Percentiles rank a stretch among this genome's conserved stretches.
phyloP scores from a whole-genome alignment of 495 filamentous ascomycete species.

The Aspergillus funiculosus region DNA sequence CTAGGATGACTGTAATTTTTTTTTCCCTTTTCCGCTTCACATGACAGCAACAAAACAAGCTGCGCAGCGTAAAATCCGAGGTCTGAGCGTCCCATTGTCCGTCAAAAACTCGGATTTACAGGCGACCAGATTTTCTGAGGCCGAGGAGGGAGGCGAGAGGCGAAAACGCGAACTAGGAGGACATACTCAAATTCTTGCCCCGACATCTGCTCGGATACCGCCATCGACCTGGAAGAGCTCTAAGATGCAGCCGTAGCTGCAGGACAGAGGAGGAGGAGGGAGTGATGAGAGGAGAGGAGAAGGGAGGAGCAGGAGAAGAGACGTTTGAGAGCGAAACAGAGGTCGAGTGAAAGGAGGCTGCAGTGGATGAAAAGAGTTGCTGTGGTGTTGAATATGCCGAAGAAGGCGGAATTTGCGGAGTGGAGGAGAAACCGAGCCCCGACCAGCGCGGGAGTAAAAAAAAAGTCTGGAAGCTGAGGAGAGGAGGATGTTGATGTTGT shows the following conservation, averaged over 20 bases:
- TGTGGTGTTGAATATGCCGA: constrained; percentile 14
- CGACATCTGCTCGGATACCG: constrained; percentile 33
- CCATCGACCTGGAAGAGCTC: constrained; percentile 42
- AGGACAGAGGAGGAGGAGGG: constrained; percentile 5
- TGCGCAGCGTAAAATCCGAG: background rate
- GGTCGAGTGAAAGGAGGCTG: constrained; percentile 3
- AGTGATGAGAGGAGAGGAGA: constrained; percentile 4
- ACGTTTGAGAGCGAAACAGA: constrained; percentile 3
- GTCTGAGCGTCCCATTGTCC: background rate
- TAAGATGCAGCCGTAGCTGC: constrained; percentile 31
- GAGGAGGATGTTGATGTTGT: no score
- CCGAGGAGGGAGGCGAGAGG: background rate
- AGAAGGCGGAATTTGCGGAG: constrained; percentile 20
- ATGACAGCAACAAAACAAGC: background rate
- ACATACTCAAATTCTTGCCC: constrained; percentile 45
- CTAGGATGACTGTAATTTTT: background rate
- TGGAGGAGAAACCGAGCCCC: constrained; percentile 14
- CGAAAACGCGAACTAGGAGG: constrained; percentile 4
- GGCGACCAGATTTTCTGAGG: background rate
- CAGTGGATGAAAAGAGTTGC: constrained; percentile 3
- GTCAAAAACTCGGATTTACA: background rate
- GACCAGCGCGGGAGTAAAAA: constrained; percentile 6
- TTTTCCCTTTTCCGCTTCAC: background rate
- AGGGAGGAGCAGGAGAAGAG: constrained; percentile 5
- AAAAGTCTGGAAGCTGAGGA: constrained; percentile 6